Conservation (phyloP, 257 asterid genomes). For the Solanum pimpinellifolium region DNA sequence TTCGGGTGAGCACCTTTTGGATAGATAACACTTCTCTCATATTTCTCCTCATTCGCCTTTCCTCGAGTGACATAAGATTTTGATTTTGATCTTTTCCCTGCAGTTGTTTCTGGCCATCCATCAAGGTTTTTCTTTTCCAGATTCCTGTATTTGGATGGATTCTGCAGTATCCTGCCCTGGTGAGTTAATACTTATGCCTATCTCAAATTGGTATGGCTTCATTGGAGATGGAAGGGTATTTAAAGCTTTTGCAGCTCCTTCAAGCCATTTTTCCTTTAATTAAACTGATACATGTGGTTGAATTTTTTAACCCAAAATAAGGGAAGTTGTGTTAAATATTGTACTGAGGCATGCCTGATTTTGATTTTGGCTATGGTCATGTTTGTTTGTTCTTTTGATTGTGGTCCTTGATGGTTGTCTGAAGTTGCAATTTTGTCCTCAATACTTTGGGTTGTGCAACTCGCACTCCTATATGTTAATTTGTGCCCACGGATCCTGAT, state of each 20-base stretch:
- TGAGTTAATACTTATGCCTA: constrained; percentile 13
- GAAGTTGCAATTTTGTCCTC: neutral
- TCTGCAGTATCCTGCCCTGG: constrained; percentile 53
- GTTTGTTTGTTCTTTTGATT: neutral
- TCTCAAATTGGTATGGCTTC: neutral
- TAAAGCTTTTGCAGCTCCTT: neutral
- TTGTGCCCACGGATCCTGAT: neutral
- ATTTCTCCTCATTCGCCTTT: neutral
- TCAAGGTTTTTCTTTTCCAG: constrained; percentile 64
- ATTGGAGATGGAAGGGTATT: neutral
- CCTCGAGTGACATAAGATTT: neutral
- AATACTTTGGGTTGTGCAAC: neutral
- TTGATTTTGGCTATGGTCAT: neutral
- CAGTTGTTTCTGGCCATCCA: constrained; percentile 89
- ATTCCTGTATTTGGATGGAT: constrained; percentile 81
- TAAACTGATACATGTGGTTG: neutral
- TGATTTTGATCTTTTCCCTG: neutral
- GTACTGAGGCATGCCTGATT: neutral
- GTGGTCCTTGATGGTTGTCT: neutral
- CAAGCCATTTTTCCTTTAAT: neutral
- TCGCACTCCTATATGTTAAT: neutral
- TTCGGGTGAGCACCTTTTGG: constrained; percentile 37
- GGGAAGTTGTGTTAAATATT: neutral
- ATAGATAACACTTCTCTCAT: neutral
- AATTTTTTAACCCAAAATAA: neutral